Evolutionary conservation across 345 rosid species (phyloP), one percentile per base, ranked within the genome.

Genomic region (Euphorbia pulcherrima): DNA sequence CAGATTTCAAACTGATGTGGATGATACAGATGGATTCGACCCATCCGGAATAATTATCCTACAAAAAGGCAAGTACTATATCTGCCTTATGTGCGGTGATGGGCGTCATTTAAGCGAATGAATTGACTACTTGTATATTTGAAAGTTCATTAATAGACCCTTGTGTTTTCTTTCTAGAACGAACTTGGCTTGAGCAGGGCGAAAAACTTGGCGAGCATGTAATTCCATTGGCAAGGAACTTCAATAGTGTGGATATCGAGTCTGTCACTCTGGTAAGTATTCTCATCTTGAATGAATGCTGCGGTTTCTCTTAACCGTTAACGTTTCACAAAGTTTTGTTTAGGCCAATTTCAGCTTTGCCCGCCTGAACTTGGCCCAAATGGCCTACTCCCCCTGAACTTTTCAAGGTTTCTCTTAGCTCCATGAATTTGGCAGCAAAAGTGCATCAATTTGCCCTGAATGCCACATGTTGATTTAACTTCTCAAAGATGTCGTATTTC

Each of bases 41-140:
- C 94, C 97, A 59, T 95, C 98, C 1, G 99, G 97, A 64, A 28
- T 95, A 67, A 88, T 92, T 78, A 92, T 95, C 68, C 83, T 95
- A 29, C 90, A 87, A 62, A 95, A 90, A 79, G 99, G 99, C 86
- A 56, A 71, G 53, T 47, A 41, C 44, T n/a, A 23, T n/a, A 1
- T 12, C 16, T 23, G 13, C 6, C n/a, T 0, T 17, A 40, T 40
- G 46, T 39, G 21, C 51, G 13, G 9, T 40, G 27, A 35, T 35
- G 40, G 26, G 9, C 27, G 51, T 21, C 7, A 1, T 33, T 29
- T 11, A 10, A 21, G 20, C 18, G 13, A 18, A 7, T 11, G 26
- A 47, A 3, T 9, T 64, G 2, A 35, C 27, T 17, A 64, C 8
- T 52, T 53, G 0, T 53, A 21, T 18, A 20, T 23, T 6, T 13